Evolutionary conservation across 1,139 yeast species (phyloP).

Genomic region (Groenewaldozyma auringiensis): DNA sequence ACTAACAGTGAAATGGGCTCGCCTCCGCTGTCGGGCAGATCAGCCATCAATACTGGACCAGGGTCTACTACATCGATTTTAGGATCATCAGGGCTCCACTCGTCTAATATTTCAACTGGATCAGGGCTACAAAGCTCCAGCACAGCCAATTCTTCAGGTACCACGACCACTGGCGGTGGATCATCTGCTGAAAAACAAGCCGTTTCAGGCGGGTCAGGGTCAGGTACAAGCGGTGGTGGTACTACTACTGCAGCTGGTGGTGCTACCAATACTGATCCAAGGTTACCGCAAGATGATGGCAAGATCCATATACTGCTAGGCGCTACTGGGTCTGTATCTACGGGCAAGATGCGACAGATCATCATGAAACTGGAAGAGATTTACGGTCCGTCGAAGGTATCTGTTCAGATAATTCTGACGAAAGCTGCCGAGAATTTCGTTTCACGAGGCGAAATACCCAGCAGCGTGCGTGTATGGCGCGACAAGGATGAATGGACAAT

Average conservation of each 20-base stretch:
- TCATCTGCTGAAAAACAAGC: no score
- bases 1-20: background rate
- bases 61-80: background rate
- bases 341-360: conserved; percentile 65
- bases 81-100: background rate
- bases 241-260: conserved; percentile 1
- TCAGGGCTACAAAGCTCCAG: background rate
- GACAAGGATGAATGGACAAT: conserved; percentile 89
- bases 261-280: conserved; percentile 42
- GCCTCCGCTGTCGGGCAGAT: background rate
- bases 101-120: background rate
- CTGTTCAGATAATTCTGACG: conserved; percentile 76
- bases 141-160: background rate
- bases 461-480: conserved; percentile 70
- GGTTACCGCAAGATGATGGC: conserved; percentile 87
- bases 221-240: background rate
- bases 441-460: conserved; percentile 49
- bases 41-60: background rate
- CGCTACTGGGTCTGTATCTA: conserved; percentile 83
- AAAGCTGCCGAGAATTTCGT: conserved; percentile 78
- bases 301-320: conserved; percentile 80
- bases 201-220: background rate
- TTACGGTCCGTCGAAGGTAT: conserved; percentile 63
- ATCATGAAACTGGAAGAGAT: conserved; percentile 71
- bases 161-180: conserved; percentile 1